phyloP scores from a whole-genome alignment of 768 basidiomycete genomes.

The Xerocomellus intermedius region DNA sequence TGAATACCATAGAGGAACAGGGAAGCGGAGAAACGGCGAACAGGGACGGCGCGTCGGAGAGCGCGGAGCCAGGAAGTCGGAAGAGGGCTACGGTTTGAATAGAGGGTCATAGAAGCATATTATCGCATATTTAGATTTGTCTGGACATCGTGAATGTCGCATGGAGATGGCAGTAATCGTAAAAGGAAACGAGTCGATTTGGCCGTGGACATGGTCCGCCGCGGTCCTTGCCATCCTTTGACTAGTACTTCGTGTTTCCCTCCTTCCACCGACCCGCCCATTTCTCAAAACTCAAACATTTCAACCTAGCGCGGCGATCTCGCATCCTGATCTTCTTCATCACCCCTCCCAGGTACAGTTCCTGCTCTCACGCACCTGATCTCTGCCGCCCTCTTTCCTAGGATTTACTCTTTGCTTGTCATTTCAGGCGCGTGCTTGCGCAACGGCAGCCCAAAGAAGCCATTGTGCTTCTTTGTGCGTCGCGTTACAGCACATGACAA shows the following conservation, averaged over 20 bases:
- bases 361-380: conserved; percentile 13
- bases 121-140: conserved; percentile 20
- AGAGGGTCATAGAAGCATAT: conserved; percentile 33
- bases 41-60: conserved; percentile 36
- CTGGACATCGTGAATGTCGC: conserved; percentile 17
- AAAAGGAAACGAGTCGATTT: conserved; percentile 6
- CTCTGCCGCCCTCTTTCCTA: conserved; percentile 12
- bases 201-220: conserved; percentile 20
- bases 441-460: conserved; percentile 11
- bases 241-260: background rate
- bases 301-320: conserved; percentile 31
- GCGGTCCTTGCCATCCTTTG: conserved; percentile 11
- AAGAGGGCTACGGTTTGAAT: conserved; percentile 48
- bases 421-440: conserved; percentile 2
- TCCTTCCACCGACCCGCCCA: background rate
- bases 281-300: conserved; percentile 21
- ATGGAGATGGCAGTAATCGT: conserved; percentile 10
- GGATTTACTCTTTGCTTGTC: conserved; percentile 13
- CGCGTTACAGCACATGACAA: conserved; percentile 28
- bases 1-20: conserved; percentile 26
- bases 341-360: conserved; percentile 10
- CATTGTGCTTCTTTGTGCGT: conserved; percentile 29
- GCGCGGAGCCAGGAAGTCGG: conserved; percentile 45
- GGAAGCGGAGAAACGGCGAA: conserved; percentile 24
- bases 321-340: conserved; percentile 24